Percentiles rank a stretch among this genome's conserved stretches.
Evolutionary conservation across 2,329 filamentous ascomycete species (phyloP).

Genomic region (Dactylellina haptotyla): DNA sequence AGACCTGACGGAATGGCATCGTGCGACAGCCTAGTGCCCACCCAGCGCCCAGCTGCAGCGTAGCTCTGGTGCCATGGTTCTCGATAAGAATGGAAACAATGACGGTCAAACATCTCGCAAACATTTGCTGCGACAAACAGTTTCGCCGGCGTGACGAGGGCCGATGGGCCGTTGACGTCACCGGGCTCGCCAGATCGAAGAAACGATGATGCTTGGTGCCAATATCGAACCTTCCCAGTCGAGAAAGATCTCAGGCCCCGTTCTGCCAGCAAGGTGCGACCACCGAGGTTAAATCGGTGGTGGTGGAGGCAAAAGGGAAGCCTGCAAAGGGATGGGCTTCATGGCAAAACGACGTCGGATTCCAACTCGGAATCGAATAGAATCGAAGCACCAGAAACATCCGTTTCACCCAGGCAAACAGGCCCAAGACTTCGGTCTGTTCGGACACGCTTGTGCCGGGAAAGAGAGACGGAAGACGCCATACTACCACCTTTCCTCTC

Average conservation of each 20-base stretch:
- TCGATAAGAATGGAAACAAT: not conserved
- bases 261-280: not conserved
- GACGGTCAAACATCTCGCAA: no score
- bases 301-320: not conserved
- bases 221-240: not conserved
- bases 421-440: no score
- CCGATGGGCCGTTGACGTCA: slow-evolving; percentile 51
- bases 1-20: slow-evolving; percentile 19
- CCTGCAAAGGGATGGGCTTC: not conserved
- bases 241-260: not conserved
- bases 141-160: slow-evolving; percentile 45
- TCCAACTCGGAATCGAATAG: no score
- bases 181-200: slow-evolving; percentile 1
- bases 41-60: slow-evolving; percentile 10
- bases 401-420: no score
- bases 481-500: no score
- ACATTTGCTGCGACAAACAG: not conserved
- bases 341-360: no score
- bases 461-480: no score
- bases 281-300: not conserved
- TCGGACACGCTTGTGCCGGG: no score
- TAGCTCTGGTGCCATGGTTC: no score
- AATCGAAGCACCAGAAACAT: no score
- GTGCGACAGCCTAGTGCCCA: slow-evolving; percentile 33
- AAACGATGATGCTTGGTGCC: no score